Percentiles rank a stretch among this genome's conserved stretches.
phyloP scores from a whole-genome alignment of 768 basidiomycete genomes.

The Punctularia strigosozonata region DNA sequence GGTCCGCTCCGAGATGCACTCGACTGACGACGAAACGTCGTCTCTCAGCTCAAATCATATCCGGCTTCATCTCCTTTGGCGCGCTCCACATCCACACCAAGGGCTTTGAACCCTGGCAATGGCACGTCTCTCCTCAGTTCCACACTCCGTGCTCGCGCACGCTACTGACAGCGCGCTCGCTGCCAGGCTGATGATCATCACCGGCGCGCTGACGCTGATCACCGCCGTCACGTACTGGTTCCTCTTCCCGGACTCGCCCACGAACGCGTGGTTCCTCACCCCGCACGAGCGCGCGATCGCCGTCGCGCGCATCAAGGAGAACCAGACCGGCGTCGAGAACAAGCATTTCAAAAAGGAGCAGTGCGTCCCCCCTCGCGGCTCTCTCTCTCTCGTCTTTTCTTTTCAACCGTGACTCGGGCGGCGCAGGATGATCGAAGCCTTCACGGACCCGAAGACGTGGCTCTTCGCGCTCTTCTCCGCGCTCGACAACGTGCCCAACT shows the following conservation, averaged over 20 bases:
- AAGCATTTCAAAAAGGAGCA: constrained; percentile 74
- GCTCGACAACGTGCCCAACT: constrained; percentile 53
- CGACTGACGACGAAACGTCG: not conserved
- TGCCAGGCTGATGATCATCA: constrained; percentile 57
- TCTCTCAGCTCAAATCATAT: constrained; percentile 50
- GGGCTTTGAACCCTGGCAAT: constrained; percentile 63
- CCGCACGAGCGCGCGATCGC: constrained; percentile 50
- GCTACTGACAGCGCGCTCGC: not conserved
- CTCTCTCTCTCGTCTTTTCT: too few species aligned
- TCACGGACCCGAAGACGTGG: constrained; percentile 65
- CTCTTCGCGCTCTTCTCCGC: constrained; percentile 60
- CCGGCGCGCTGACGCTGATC: constrained; percentile 45
- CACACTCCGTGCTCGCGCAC: constrained; percentile 5
- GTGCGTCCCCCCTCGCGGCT: constrained; percentile 30
- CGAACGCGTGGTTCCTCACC: constrained; percentile 66
- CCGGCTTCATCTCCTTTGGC: constrained; percentile 61
- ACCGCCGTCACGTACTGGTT: constrained; percentile 49
- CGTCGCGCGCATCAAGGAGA: constrained; percentile 53
- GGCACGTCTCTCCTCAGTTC: constrained; percentile 22
- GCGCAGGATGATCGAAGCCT: constrained; percentile 53
- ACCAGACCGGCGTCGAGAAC: constrained; percentile 76
- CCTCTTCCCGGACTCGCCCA: constrained; percentile 66
- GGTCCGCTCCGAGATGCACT: not conserved
- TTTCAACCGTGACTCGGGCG: not conserved
- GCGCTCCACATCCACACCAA: constrained; percentile 45